Percentiles rank a stretch among this genome's conserved stretches.
Conservation (phyloP, 2,329 filamentous ascomycete species). For the Pyrenochaeta sp. region DNA sequence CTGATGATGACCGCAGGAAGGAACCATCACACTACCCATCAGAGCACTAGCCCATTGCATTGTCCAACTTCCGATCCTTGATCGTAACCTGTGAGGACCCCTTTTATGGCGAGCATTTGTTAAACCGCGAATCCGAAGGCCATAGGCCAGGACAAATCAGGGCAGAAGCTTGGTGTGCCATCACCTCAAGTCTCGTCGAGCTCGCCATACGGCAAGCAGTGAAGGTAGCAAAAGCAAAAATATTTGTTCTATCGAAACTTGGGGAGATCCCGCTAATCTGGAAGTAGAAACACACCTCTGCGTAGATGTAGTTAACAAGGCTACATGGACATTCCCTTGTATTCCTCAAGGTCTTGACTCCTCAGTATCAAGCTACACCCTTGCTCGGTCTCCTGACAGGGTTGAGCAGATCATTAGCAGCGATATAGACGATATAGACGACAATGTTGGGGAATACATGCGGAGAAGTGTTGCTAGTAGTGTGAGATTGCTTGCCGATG, state of each 20-base stretch:
- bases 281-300: background rate
- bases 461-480: background rate
- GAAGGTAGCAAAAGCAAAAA: background rate
- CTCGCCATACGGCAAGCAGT: background rate
- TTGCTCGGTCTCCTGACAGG: background rate
- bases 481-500: background rate
- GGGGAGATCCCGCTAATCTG: background rate
- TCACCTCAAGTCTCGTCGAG: background rate
- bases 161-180: background rate
- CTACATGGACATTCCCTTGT: background rate
- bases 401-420: background rate
- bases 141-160: background rate
- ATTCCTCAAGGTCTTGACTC: background rate
- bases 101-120: background rate
- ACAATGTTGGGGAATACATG: background rate
- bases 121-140: background rate
- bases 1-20: too few relatives aligned
- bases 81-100: background rate
- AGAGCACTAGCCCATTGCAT: background rate
- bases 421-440: background rate
- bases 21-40: background rate
- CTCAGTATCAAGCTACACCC: background rate
- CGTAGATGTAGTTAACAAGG: background rate
- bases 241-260: background rate
- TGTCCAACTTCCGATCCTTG: background rate